Base-by-base conservation (phyloP, 106 monocot species). In the Agapanthus africanus region DNA sequence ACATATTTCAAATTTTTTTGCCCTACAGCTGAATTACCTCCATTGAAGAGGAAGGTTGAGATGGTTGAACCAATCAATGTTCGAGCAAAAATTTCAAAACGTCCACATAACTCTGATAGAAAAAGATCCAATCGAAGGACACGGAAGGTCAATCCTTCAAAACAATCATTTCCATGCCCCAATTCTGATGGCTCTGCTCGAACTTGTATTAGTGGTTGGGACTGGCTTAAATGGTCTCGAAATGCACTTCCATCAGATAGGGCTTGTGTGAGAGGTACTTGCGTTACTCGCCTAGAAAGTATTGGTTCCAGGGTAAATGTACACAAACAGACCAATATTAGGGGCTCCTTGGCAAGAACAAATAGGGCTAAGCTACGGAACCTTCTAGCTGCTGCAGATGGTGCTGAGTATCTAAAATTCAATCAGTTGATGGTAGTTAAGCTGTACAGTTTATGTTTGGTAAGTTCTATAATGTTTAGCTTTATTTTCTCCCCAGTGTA, bases 311-410 rank as follows among this genome's bases (percentile, higher is more conserved):
- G 67, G 36, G 31, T 49, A 44, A 70, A 65, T 68, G 33, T 38
- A 30, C 62, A 63, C 32, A 80, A 79, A 68, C 65, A 26, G 75
- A 78, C 80, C 50, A 78, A 74, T 64, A 26, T 18, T 13, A 91
- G 82, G 63, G 91, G 86, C 31, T 73, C 80, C 68, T 97, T 91
- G 68, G 95, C 95, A 69, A 91, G 95, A 73, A 97, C 91, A 78
- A 91, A 97, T 68, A 81, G 95, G 68, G 91, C 74, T 32, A 97
- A 88, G 52, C 54, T 97, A 37, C 81, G 95, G 8, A 91, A 79
- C 35, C 84, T 97, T 44, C 65, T 97, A 50, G 95, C 95, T 67
- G 95, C 91, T 60, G 85, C 88, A 52, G 95, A 97, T 31, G 95
- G 95, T 59, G 77, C 88, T 39, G 95, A 97, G 41, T 73, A 91